Percentiles rank a stretch among this genome's conserved stretches.
Conservation (phyloP, 441 rosid genomes). For the Syzygium malaccense region DNA sequence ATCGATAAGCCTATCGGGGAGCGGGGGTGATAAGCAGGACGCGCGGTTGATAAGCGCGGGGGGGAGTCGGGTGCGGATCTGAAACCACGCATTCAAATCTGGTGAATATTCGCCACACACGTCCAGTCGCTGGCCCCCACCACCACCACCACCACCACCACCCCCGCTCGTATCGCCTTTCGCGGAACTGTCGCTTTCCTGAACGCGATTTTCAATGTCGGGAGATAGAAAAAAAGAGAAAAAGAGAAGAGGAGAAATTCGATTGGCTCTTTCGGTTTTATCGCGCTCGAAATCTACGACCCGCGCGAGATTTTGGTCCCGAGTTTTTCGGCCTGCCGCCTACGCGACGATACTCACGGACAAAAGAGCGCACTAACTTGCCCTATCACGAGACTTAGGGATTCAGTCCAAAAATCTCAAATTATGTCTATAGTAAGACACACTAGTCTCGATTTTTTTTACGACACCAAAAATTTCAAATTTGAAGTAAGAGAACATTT, state of each 20-base stretch:
- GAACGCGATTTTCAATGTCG: background rate
- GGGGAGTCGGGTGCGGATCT: conserved; percentile 52
- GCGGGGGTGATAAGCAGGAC: background rate
- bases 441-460: too few species aligned
- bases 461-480: too few species aligned
- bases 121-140: conserved; percentile 46
- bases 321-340: background rate
- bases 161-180: background rate
- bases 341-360: background rate
- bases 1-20: background rate
- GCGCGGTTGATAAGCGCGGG: conserved; percentile 12
- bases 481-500: too few species aligned
- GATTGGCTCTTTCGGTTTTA: too few species aligned
- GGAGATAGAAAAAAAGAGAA: background rate
- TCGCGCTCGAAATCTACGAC: background rate
- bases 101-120: conserved; percentile 73
- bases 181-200: conserved; percentile 31
- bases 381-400: too few species aligned
- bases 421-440: rapidly evolving
- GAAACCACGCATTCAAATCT: conserved; percentile 75
- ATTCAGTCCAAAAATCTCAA: too few species aligned
- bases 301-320: background rate
- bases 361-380: background rate
- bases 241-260: too few species aligned
- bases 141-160: background rate